Evolutionary conservation across 306 rosid genomes (phyloP), one percentile per base, ranked within the genome.

Genomic region (Sophora flavescens): DNA sequence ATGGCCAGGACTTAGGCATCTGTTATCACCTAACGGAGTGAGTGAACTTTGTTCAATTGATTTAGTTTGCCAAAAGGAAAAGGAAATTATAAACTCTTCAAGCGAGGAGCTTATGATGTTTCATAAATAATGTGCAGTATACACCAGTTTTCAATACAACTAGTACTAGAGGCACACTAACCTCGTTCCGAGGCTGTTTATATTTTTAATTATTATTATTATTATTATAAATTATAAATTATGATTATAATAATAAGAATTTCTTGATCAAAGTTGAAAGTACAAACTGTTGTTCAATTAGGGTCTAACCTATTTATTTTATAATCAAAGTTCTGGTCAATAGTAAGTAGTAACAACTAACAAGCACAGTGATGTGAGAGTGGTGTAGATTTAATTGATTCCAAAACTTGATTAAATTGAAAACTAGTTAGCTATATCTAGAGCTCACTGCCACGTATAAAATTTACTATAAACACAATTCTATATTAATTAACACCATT

Each of bases 91-190:
- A 17, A 38, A 51, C 47, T 35, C 53, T 62, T 15, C 12, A 7
- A 26, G 14, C 17, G 12, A 51, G 60, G 59, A 62, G 67, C 9
- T 54, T 53, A 66, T 72, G 78, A 32, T 62, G 62, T 64, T 72
- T 50, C 74, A 33, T 72, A 80, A 80, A 80, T 80, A 63, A 7
- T 61, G 78, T 62, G 65, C 44, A 9, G 42, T 69, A 8, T 41
- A 4, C 57, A 39, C 51, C 39, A 12, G 68, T 72, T 79, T 32
- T 62, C 65, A 53, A 41, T 12, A 63, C 41, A 79, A 63, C 33
- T 62, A 63, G 18, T 26, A 79, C 18, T 62, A 63, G 22, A 63
- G 68, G 18, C 59, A 79, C 52, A 72, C 52, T 59, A 59, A 35
- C 70, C 76, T 69, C 5, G 51, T 68, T 36, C 18, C 11, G 36